These are phyloP conservation scores for Tritrichomonas foetus DNA, from an alignment of 208 protist genomes.

Conservation along the genomic window DNA sequence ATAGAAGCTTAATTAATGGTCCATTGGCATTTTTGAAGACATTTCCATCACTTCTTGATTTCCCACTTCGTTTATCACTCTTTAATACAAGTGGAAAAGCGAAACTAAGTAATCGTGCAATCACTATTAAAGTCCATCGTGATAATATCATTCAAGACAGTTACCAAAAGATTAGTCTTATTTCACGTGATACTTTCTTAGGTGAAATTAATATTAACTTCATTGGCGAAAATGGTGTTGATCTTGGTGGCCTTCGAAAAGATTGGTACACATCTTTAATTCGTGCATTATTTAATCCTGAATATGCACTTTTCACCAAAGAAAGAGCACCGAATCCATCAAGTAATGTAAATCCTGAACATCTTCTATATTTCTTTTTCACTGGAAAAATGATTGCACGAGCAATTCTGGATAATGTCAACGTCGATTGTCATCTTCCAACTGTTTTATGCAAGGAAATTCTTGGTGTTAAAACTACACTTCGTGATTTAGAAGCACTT, in stretches of 20 bases:
- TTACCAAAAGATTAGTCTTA: not conserved
- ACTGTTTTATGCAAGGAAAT: slow-evolving; percentile 94
- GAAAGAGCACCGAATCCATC: slow-evolving; percentile 86
- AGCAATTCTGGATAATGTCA: slow-evolving; percentile 73
- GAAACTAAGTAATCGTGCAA: no score
- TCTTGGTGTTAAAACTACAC: slow-evolving; percentile 75
- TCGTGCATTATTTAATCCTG: slow-evolving; percentile 46
- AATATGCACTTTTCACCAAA: slow-evolving; percentile 45
- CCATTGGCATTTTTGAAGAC: not conserved
- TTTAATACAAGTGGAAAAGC: not conserved
- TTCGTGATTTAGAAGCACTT: slow-evolving; percentile 87
- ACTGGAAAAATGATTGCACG: slow-evolving; percentile 66
- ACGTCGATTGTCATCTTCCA: slow-evolving; percentile 91
- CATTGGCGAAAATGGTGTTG: slow-evolving; percentile 49
- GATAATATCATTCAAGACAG: not conserved
- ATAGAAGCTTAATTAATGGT: not conserved
- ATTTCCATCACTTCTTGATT: not conserved
- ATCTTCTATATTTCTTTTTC: slow-evolving; percentile 93
- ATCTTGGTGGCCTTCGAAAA: slow-evolving; percentile 45
- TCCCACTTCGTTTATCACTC: not conserved
- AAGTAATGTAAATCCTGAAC: slow-evolving; percentile 83
- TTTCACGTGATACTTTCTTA: not conserved
- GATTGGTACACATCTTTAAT: slow-evolving; percentile 51
- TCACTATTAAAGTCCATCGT: not conserved
- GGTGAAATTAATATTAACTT: slow-evolving; percentile 41